Conservation (phyloP, 108 stramenopile species). For the Ochromonas danica region DNA sequence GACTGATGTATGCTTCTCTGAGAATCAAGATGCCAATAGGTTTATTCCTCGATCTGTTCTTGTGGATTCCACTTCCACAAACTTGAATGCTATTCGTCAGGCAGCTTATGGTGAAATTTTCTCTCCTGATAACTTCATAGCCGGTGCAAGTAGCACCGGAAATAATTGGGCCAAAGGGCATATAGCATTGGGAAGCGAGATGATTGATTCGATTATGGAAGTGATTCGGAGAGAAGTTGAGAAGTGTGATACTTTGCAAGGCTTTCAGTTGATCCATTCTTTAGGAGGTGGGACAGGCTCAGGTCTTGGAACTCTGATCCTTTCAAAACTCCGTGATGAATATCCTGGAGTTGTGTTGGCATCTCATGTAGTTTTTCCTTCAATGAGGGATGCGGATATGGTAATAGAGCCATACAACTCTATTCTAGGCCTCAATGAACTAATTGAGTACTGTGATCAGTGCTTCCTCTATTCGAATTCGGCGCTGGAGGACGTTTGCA, state of each 20-base stretch:
- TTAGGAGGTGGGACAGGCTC: slow-evolving; percentile 66
- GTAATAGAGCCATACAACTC: slow-evolving; percentile 65
- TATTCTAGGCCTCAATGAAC: slow-evolving; percentile 53
- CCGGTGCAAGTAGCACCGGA: too few species aligned
- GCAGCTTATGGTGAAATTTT: too few species aligned
- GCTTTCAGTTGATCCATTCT: slow-evolving; percentile 61
- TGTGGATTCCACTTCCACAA: too few species aligned
- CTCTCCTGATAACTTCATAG: too few species aligned
- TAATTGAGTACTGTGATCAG: too few species aligned
- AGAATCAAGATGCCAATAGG: too few species aligned
- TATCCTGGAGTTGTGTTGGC: slow-evolving; percentile 54
- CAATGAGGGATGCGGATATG: slow-evolving; percentile 62
- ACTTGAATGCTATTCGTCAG: too few species aligned
- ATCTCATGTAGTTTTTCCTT: slow-evolving; percentile 49
- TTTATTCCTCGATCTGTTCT: too few species aligned
- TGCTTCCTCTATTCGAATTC: too few species aligned
- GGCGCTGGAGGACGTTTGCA: too few species aligned
- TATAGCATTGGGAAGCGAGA: slow-evolving; percentile 53
- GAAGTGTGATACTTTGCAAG: slow-evolving; percentile 60
- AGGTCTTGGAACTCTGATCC: slow-evolving; percentile 57
- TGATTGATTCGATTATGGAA: slow-evolving; percentile 50
- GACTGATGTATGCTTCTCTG: too few species aligned
- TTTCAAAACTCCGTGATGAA: slow-evolving; percentile 48
- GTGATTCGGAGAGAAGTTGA: slow-evolving; percentile 44
- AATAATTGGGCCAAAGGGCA: slow-evolving; percentile 65